phyloP scores from a whole-genome alignment of 495 filamentous ascomycete genomes.

The Extremus antarcticus region DNA sequence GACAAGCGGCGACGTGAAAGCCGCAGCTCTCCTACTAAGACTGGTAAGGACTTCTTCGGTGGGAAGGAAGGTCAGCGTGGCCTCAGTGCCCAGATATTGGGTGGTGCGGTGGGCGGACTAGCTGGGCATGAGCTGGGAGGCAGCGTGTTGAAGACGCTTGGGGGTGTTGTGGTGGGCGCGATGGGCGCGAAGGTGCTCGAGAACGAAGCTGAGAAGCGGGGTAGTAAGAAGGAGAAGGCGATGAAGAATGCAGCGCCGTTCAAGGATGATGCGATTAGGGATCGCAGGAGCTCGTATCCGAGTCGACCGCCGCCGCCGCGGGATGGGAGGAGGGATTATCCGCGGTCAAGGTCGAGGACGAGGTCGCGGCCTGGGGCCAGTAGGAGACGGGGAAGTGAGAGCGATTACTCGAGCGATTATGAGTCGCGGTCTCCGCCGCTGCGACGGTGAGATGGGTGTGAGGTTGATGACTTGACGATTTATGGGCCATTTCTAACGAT shows the following conservation, averaged over 20 bases:
- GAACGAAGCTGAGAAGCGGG: constrained; percentile 33
- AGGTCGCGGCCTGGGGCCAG: not conserved
- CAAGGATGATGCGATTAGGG: not conserved
- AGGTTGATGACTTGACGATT: not conserved
- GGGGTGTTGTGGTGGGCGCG: constrained; percentile 43
- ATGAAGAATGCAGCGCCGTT: not conserved
- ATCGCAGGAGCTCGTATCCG: not conserved
- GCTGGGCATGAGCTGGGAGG: constrained; percentile 41
- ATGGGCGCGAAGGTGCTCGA: constrained; percentile 44
- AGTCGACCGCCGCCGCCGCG: not conserved
- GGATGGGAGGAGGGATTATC: not conserved
- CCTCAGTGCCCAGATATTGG: constrained; percentile 43
- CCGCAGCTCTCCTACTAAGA: not conserved
- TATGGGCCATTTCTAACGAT: not conserved
- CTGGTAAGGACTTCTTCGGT: not conserved
- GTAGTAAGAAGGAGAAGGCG: not conserved
- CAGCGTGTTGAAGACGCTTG: constrained; percentile 37
- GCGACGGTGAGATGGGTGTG: not conserved
- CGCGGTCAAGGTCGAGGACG: not conserved
- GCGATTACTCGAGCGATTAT: not conserved
- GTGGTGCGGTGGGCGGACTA: constrained; percentile 43
- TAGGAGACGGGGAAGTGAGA: not conserved
- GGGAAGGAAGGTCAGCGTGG: constrained; percentile 38
- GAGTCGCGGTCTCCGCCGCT: not conserved
- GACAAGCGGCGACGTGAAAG: not conserved